Conservation (phyloP, 2,329 filamentous ascomycete species). For the Tolypocladium tropicale region DNA sequence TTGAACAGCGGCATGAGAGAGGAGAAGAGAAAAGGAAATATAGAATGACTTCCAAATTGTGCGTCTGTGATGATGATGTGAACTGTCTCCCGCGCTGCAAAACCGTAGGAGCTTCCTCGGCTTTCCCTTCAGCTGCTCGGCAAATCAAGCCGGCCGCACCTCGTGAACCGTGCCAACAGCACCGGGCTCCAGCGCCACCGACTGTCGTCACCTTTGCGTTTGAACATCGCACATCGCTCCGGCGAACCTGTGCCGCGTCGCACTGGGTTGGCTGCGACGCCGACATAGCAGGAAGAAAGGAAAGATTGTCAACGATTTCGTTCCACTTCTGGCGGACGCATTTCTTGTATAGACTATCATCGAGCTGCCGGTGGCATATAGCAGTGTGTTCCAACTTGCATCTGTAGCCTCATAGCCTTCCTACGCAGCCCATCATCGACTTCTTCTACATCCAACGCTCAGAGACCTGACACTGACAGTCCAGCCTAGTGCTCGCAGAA, state of each 20-base stretch:
- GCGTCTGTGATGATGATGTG: too few relatives aligned
- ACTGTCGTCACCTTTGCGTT: too few relatives aligned
- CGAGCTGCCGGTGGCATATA: not conserved
- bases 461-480: not conserved
- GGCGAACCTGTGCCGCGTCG: conserved; percentile 10
- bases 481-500: conserved; percentile 15
- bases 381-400: not conserved
- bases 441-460: accelerated
- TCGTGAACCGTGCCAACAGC: conserved; percentile 4
- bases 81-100: too few relatives aligned
- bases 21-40: not conserved
- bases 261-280: too few relatives aligned
- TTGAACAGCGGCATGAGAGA: not conserved
- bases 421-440: not conserved
- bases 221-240: conserved; percentile 10
- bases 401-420: not conserved
- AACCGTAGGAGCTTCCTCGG: too few relatives aligned
- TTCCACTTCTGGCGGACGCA: conserved; percentile 18
- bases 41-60: not conserved
- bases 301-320: conserved; percentile 18
- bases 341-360: conserved; percentile 15
- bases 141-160: not conserved
- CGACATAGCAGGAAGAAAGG: too few relatives aligned
- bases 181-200: not conserved
- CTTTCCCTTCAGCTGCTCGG: not conserved